A percentile compares a stretch with the other conserved stretches of the same genome.
These are phyloP conservation scores for Geotrichum australiense DNA, from an alignment of 1,139 yeast species.

Conservation along the genomic window DNA sequence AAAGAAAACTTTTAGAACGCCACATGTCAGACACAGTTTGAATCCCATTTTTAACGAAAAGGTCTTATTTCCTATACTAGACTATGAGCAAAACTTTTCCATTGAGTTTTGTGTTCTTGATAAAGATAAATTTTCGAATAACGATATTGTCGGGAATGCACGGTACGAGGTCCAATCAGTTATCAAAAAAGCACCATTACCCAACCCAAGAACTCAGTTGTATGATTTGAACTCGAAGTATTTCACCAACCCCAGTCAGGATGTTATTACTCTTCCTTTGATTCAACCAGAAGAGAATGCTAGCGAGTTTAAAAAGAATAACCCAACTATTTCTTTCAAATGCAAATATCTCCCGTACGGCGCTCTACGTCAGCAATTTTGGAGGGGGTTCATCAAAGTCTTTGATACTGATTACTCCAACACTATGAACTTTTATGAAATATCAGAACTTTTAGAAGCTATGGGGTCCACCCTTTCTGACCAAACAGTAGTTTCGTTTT, in stretches of 20 bases:
- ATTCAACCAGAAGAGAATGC: constrained; percentile 29
- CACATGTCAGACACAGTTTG: constrained; percentile 75
- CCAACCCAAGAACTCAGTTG: constrained; percentile 29
- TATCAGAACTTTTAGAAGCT: constrained; percentile 53
- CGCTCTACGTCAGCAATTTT: constrained; percentile 57
- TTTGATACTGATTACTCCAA: constrained; percentile 43
- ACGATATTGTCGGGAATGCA: constrained; percentile 72
- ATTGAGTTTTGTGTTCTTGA: constrained; percentile 71
- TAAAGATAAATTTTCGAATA: constrained; percentile 73
- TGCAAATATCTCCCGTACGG: constrained; percentile 66
- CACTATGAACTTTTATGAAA: constrained; percentile 47
- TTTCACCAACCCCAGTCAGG: constrained; percentile 7
- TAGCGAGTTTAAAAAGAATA: constrained; percentile 39
- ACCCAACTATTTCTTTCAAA: constrained; percentile 52
- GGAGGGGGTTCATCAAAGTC: constrained; percentile 57
- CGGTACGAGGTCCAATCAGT: constrained; percentile 48
- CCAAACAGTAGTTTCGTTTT: constrained; percentile 42
- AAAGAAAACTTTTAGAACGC: constrained; percentile 77
- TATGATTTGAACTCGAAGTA: constrained; percentile 25
- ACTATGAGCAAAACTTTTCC: constrained; percentile 57
- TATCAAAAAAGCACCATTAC: constrained; percentile 34
- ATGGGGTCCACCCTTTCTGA: constrained; percentile 54
- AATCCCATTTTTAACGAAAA: constrained; percentile 80
- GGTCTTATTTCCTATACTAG: constrained; percentile 67
- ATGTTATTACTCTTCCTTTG: constrained; percentile 35